These are phyloP conservation scores for Alternaria longipes DNA, from an alignment of 2,329 filamentous ascomycete genomes.

Conservation along the genomic window DNA sequence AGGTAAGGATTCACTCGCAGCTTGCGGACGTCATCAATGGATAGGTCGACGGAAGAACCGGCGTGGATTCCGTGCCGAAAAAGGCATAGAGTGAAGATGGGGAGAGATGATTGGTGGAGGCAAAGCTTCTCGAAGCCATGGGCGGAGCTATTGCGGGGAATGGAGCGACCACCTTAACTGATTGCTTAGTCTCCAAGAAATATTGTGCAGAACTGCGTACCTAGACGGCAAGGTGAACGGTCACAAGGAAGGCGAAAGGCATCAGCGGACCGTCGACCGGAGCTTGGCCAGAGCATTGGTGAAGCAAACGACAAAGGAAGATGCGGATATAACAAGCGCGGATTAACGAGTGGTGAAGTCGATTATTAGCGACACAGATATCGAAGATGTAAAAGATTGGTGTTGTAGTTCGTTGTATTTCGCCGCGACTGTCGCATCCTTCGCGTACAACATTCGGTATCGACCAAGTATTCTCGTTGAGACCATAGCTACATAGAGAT, in stretches of 20 bases:
- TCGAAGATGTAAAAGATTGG: background rate
- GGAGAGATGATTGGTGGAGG: conserved; percentile 39
- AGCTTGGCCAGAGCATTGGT: background rate
- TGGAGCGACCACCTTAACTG: conserved; percentile 6
- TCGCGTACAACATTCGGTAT: background rate
- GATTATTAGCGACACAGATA: background rate
- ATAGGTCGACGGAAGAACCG: conserved; percentile 34
- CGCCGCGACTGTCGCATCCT: background rate
- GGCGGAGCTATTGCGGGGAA: conserved; percentile 25
- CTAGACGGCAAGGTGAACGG: background rate
- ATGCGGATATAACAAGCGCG: background rate
- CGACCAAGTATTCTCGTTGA: background rate
- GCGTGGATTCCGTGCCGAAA: conserved; percentile 35
- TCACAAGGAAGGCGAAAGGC: background rate
- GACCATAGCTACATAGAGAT: background rate
- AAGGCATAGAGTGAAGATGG: conserved; percentile 15
- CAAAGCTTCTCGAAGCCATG: conserved; percentile 30
- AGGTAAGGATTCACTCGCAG: conserved; percentile 19
- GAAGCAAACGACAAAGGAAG: background rate
- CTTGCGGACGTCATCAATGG: conserved; percentile 26
- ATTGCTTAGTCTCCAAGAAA: conserved; percentile 4
- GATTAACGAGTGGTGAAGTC: background rate
- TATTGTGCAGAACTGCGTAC: background rate
- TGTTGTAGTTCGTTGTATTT: background rate
- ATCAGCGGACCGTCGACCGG: conserved; percentile 14